A percentile compares a stretch with the other conserved stretches of the same genome.
Evolutionary conservation across 768 basidiomycete genomes (phyloP).

Genomic region (Lactifluus hygrophoroides): DNA sequence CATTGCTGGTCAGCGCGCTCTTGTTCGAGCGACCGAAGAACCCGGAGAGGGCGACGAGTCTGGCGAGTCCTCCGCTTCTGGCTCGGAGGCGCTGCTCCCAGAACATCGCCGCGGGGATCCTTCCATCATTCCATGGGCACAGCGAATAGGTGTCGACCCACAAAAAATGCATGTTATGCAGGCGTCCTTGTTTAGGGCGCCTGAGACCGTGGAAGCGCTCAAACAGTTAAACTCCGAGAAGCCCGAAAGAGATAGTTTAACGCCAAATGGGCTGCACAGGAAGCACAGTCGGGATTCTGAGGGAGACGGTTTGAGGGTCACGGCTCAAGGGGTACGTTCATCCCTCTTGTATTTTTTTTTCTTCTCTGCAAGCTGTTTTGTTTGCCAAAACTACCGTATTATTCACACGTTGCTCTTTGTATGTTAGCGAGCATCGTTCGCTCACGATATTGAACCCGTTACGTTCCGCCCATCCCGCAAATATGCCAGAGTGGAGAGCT

Average conservation of each 20-base stretch:
- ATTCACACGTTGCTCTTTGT: not conserved
- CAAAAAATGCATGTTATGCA: conserved; percentile 94
- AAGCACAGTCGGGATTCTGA: conserved; percentile 78
- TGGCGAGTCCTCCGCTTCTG: conserved; percentile 29
- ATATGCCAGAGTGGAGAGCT: conserved; percentile 64
- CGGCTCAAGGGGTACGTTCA: conserved; percentile 47
- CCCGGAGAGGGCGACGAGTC: conserved; percentile 36
- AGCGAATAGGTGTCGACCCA: conserved; percentile 67
- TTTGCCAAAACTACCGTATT: too few relatives aligned
- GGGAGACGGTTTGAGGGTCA: conserved; percentile 53
- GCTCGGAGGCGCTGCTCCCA: conserved; percentile 23
- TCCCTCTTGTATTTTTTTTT: conserved; percentile 3
- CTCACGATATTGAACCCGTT: conserved; percentile 57
- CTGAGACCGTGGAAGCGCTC: conserved; percentile 60
- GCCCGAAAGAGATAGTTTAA: conserved; percentile 23
- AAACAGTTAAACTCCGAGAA: conserved; percentile 24
- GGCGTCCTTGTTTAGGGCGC: conserved; percentile 71
- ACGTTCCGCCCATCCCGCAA: conserved; percentile 70
- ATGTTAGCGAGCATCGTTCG: conserved; percentile 69
- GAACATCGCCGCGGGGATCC: conserved; percentile 32
- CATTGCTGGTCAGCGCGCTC: not conserved
- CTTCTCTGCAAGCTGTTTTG: too few relatives aligned
- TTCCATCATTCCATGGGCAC: conserved; percentile 60
- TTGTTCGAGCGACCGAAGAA: conserved; percentile 22
- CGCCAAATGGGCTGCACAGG: conserved; percentile 38